phyloP scores from a whole-genome alignment of 2,329 filamentous ascomycete species.

The Nemania diffusa region DNA sequence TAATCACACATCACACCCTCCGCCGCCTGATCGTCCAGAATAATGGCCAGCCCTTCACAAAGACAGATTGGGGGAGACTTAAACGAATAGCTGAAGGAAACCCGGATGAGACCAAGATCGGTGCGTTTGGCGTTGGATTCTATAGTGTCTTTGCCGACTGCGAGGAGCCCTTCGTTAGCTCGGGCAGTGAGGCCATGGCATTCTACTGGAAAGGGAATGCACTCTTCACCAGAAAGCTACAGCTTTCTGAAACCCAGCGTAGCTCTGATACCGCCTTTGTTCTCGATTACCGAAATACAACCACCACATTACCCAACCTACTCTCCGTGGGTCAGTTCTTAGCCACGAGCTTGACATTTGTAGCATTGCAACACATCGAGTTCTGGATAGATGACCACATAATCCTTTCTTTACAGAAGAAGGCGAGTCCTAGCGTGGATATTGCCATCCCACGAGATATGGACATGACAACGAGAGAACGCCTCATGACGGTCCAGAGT shows the following conservation, averaged over 20 bases:
- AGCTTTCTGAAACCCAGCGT: conserved; percentile 73
- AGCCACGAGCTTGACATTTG: conserved; percentile 94
- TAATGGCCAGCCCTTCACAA: conserved; percentile 86
- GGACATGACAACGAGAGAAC: conserved; percentile 83
- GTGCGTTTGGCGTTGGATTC: conserved; percentile 97
- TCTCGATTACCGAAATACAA: conserved; percentile 89
- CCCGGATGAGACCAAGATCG: conserved; percentile 98
- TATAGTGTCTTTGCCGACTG: conserved; percentile 99
- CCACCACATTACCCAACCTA: conserved; percentile 86
- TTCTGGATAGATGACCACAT: conserved; percentile 90
- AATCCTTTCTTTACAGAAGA: conserved; percentile 82
- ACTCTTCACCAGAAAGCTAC: conserved; percentile 88
- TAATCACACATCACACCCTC: conserved; percentile 84
- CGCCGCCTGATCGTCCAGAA: conserved; percentile 91
- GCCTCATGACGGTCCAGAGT: conserved; percentile 85
- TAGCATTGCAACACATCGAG: conserved; percentile 86
- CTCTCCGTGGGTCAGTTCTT: conserved; percentile 91
- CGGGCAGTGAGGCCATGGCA: conserved; percentile 91
- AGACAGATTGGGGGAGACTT: conserved; percentile 90
- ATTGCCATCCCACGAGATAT: conserved; percentile 81
- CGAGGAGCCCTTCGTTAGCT: conserved; percentile 96
- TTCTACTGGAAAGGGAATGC: conserved; percentile 99
- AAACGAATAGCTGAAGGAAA: conserved; percentile 99
- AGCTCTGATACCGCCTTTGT: conserved; percentile 88
- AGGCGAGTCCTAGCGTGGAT: conserved; percentile 79